Base-by-base conservation (phyloP, 2,329 filamentous ascomycete species). In the Ambrosiella beaveri region DNA sequence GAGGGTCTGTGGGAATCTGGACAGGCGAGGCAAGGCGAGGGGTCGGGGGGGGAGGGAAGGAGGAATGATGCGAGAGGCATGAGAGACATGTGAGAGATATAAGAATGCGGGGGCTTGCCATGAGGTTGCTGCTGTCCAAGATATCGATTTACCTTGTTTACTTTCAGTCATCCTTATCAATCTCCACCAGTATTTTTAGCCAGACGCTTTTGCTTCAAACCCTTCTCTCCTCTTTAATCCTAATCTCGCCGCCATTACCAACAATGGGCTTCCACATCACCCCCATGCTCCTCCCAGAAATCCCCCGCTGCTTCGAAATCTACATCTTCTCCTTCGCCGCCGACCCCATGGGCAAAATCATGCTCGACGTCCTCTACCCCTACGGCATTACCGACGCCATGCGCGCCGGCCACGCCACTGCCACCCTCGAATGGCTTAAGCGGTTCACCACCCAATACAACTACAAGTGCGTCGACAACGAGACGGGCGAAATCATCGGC, bases 291-390 rank as follows among this genome's bases (percentile, higher is more conserved):
- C 70, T 74, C 58, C 69, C 71, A 5, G 74, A 75, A 62, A 74
- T 75, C 63, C 67, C 68, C 37, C 66, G 65, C 39, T 68, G 75
- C 39, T 76, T 75, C 66, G 69, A 75, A 59, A 66, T 70, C 54
- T 75, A 75, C 65, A 75, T 75, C 61, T 64, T 66, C 17, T 71
- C 73, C 45, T 76, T 75, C 65, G 66, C 68, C 44, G 61, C 64
- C 45, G 69, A 71, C 45, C 55, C 62, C 35, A 71, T 72, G 64
- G 68, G 69, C 57, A 65, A 66, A 7, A 60, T 71, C 39, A 71
- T 75, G 62, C 66, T 73, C 52, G 66, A 70, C 17, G 68, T 74
- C 13, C 65, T 75, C 12, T 74, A 74, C 58, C 70, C 74, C 0
- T 62, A 57, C 15, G 66, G 68, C 41, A 61, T 65, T 55, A 65